A percentile compares a stretch with the other conserved stretches of the same genome.
These are phyloP conservation scores for Senna tora DNA, from an alignment of 306 rosid species.

Conservation along the genomic window DNA sequence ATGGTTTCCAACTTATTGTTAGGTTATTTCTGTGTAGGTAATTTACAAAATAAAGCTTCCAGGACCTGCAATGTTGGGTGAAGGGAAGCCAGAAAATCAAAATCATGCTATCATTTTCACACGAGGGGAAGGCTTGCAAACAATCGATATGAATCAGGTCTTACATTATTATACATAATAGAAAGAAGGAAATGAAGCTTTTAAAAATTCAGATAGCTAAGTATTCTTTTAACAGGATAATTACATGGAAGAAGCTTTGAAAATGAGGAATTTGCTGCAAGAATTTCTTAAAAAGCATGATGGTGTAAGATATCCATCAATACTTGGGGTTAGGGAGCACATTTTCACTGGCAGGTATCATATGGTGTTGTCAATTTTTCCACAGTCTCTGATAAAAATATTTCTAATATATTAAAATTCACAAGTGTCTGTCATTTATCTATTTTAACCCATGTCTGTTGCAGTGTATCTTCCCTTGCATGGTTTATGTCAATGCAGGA, in stretches of 20 bases:
- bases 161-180: slow-evolving; percentile 21
- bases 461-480: slow-evolving; percentile 98
- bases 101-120: slow-evolving; percentile 98
- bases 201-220: slow-evolving; percentile 33
- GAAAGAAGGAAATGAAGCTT: neutral
- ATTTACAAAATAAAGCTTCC: slow-evolving; percentile 93
- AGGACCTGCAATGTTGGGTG: slow-evolving; percentile 94
- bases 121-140: slow-evolving; percentile 97
- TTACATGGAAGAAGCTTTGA: slow-evolving; percentile 98
- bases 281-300: slow-evolving; percentile 69
- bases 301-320: slow-evolving; percentile 78
- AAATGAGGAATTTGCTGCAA: slow-evolving; percentile 95
- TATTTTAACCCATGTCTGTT: slow-evolving; percentile 36
- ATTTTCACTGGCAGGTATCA: slow-evolving; percentile 95
- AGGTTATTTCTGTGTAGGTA: slow-evolving; percentile 53
- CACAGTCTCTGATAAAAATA: slow-evolving; percentile 27
- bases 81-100: slow-evolving; percentile 98
- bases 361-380: slow-evolving; percentile 35
- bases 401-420: slow-evolving; percentile 32
- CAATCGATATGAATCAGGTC: slow-evolving; percentile 99
- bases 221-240: slow-evolving; percentile 68
- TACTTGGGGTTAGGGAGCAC: slow-evolving; percentile 96
- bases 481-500: slow-evolving; percentile 99
- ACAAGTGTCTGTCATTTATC: slow-evolving; percentile 1
- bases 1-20: slow-evolving; percentile 33